phyloP scores from a whole-genome alignment of 208 protist species.

The Phytomonas sp. region DNA sequence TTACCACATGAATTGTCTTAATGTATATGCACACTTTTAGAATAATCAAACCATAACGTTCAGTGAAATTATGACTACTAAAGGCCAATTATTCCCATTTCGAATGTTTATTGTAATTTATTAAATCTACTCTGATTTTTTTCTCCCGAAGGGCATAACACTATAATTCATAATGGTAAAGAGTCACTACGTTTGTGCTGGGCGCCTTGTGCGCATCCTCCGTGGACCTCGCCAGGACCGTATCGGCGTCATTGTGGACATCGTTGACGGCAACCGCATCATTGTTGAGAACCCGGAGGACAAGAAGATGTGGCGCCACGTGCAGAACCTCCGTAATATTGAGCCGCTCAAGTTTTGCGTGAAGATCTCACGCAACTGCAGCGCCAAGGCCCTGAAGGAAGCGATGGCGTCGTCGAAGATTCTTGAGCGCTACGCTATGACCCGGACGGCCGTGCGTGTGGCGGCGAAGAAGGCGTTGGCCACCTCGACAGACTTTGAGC shows the following conservation, averaged over 20 bases:
- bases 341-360: conserved; percentile 76
- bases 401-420: conserved; percentile 55
- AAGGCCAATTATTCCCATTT: neutral
- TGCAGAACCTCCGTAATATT: conserved; percentile 85
- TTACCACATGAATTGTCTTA: neutral
- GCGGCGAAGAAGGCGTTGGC: conserved; percentile 79
- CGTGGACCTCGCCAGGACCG: conserved; percentile 53
- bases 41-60: neutral
- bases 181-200: conserved; percentile 46
- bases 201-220: conserved; percentile 55
- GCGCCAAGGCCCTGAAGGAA: conserved; percentile 68
- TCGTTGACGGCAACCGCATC: conserved; percentile 85
- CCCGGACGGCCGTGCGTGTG: conserved; percentile 66
- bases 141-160: neutral
- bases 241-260: conserved; percentile 75
- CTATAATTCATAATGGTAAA: conserved; percentile 33
- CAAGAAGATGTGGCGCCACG: conserved; percentile 86
- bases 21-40: neutral
- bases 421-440: conserved; percentile 82
- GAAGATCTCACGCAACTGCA: conserved; percentile 57
- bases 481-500: conserved; percentile 83
- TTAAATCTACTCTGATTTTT: neutral
- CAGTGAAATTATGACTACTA: neutral
- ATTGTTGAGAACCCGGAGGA: conserved; percentile 87
- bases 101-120: neutral